phyloP scores from a whole-genome alignment of 306 rosid genomes.

The Lagenaria siceraria region DNA sequence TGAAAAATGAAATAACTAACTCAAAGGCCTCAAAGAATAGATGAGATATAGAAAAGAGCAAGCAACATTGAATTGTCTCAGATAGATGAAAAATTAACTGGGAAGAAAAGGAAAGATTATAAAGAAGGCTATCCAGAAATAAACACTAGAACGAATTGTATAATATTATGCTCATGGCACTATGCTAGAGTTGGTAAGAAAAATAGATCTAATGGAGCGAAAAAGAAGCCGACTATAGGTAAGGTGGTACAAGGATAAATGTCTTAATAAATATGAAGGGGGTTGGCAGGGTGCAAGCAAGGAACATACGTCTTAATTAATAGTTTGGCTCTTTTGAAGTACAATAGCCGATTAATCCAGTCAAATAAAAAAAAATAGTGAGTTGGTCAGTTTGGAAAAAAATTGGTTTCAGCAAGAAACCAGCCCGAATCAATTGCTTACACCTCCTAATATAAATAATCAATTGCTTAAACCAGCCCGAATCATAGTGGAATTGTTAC shows the following conservation, averaged over 20 bases:
- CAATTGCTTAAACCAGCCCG: no score
- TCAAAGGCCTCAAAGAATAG: background rate
- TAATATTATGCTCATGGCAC: background rate
- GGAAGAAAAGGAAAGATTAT: background rate
- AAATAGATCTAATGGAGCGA: background rate
- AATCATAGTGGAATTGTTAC: constrained; percentile 21
- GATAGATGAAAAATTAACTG: background rate
- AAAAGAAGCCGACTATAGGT: background rate
- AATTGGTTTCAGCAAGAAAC: background rate
- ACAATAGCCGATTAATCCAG: background rate
- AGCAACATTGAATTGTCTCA: background rate
- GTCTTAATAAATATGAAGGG: background rate
- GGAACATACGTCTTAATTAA: no score
- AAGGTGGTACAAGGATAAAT: background rate
- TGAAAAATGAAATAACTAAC: background rate
- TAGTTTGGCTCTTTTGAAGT: background rate
- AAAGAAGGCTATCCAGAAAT: background rate
- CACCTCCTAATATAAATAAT: background rate
- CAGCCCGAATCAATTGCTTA: background rate
- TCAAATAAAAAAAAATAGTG: background rate
- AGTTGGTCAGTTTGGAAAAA: background rate
- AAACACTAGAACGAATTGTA: background rate
- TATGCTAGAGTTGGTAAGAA: background rate
- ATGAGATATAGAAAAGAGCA: background rate
- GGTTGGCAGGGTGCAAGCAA: background rate